These are phyloP conservation scores for Rhodotorula mucilaginosa DNA, from an alignment of 1,284 basidiomycete species.

Conservation along the genomic window DNA sequence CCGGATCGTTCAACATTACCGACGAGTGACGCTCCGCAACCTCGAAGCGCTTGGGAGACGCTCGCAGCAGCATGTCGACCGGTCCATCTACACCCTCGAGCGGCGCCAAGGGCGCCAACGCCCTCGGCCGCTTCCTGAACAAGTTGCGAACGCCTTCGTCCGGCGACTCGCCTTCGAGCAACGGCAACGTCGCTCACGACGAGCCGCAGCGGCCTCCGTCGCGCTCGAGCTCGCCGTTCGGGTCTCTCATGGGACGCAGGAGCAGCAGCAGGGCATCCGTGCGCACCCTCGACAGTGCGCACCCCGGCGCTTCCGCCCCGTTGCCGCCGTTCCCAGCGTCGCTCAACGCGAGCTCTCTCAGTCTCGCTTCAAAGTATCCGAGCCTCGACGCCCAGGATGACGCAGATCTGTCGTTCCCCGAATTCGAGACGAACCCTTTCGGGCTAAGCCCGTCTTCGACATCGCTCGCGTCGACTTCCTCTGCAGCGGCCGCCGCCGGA, in stretches of 20 bases:
- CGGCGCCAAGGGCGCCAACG: slow-evolving; percentile 8
- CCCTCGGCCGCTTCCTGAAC: slow-evolving; percentile 30
- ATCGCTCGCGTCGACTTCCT: not conserved
- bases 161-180: not conserved
- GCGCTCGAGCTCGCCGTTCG: slow-evolving; percentile 21
- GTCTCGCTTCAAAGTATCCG: not conserved
- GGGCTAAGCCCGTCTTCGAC: slow-evolving; percentile 2
- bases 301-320: not conserved
- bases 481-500: not conserved
- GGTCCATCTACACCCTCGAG: slow-evolving; percentile 25
- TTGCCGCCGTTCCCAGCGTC: slow-evolving; percentile 3
- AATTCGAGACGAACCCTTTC: slow-evolving; percentile 25
- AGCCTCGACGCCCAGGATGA: slow-evolving; percentile 13
- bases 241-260: slow-evolving; percentile 5
- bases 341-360: slow-evolving; percentile 6
- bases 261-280: slow-evolving; percentile 19
- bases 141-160: slow-evolving; percentile 30
- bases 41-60: too few species aligned
- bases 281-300: slow-evolving; percentile 5
- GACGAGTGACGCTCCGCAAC: not conserved
- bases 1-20: slow-evolving; percentile 4
- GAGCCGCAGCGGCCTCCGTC: not conserved
- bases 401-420: slow-evolving; percentile 20
- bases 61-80: not conserved
- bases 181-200: not conserved